Percentiles rank a stretch among this genome's conserved stretches.
phyloP scores from a whole-genome alignment of 2,329 filamentous ascomycete species.

The Tolypocladium capitatum region DNA sequence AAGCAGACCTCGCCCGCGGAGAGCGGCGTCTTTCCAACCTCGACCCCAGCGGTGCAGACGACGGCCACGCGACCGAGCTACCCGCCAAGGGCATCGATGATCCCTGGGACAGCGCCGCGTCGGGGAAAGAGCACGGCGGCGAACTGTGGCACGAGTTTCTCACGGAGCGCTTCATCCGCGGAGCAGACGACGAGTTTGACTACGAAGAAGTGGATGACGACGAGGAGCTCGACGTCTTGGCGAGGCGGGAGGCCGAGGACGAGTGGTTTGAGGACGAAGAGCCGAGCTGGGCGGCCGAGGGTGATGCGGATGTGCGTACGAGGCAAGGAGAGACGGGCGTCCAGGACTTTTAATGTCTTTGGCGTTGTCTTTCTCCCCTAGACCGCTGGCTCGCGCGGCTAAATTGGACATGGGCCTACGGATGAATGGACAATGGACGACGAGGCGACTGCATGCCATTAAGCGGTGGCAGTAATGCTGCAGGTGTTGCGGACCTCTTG shows the following conservation, averaged over 20 bases:
- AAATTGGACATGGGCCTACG: no score
- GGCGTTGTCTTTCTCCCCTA: not conserved
- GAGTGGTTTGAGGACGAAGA: slow-evolving; percentile 72
- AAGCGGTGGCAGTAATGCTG: not conserved
- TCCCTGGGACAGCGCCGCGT: slow-evolving; percentile 16
- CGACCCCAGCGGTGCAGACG: slow-evolving; percentile 28
- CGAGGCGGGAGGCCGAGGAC: slow-evolving; percentile 52
- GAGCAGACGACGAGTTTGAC: slow-evolving; percentile 66
- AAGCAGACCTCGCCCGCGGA: slow-evolving; percentile 62
- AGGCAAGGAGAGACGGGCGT: slow-evolving; percentile 52
- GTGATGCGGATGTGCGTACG: slow-evolving; percentile 17
- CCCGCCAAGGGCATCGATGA: not conserved
- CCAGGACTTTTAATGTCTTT: slow-evolving; percentile 48
- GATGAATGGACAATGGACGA: not conserved
- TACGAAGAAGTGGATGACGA: slow-evolving; percentile 58
- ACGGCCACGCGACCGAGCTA: slow-evolving; percentile 14
- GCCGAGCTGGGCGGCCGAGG: slow-evolving; percentile 44
- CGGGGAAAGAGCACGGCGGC: slow-evolving; percentile 48
- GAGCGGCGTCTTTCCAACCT: slow-evolving; percentile 58
- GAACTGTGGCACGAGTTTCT: slow-evolving; percentile 61
- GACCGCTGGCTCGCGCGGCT: no score
- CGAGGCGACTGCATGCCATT: not conserved
- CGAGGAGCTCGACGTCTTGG: slow-evolving; percentile 54
- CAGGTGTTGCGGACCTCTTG: not conserved
- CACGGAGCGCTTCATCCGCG: slow-evolving; percentile 59